Percentiles rank a stretch among this genome's conserved stretches.
phyloP scores from a whole-genome alignment of 2,329 filamentous ascomycete genomes.

The Myriosclerotinia curreyana region DNA sequence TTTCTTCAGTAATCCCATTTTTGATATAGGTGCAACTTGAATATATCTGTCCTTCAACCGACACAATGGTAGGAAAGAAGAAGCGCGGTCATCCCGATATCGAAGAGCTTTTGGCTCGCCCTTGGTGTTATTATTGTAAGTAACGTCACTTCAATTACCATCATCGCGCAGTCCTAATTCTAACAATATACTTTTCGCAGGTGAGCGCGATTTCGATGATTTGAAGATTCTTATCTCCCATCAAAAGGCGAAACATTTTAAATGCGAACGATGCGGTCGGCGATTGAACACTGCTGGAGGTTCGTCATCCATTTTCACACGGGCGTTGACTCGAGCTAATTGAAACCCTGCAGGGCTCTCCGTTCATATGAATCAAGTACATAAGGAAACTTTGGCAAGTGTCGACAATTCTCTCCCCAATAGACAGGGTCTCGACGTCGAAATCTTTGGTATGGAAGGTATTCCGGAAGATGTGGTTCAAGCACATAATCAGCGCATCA shows the following conservation, averaged over 20 bases:
- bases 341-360: conserved; percentile 64
- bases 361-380: conserved; percentile 97
- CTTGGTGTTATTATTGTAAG: conserved; percentile 97
- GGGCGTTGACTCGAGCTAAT: conserved; percentile 19
- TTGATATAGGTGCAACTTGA: background rate
- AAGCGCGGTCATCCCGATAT: conserved; percentile 82
- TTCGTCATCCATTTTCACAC: conserved; percentile 45
- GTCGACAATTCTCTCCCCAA: conserved; percentile 93
- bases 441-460: conserved; percentile 98
- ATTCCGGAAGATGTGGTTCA: conserved; percentile 82
- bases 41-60: conserved; percentile 1
- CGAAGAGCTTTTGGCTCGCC: conserved; percentile 80
- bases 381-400: conserved; percentile 83
- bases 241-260: conserved; percentile 99
- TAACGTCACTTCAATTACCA: conserved; percentile 18
- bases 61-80: conserved; percentile 74
- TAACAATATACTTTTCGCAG: conserved; percentile 41
- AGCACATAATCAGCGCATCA: conserved; percentile 81
- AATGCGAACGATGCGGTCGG: conserved; percentile 86
- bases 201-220: conserved; percentile 96
- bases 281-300: conserved; percentile 92
- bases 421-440: conserved; percentile 79
- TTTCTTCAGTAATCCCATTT: background rate
- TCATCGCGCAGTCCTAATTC: conserved; percentile 3
- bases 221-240: conserved; percentile 94